Percentiles rank a stretch among this genome's conserved stretches.
Evolutionary conservation across 1,139 yeast species (phyloP).

Genomic region (Zygosaccharomyces sapae): DNA sequence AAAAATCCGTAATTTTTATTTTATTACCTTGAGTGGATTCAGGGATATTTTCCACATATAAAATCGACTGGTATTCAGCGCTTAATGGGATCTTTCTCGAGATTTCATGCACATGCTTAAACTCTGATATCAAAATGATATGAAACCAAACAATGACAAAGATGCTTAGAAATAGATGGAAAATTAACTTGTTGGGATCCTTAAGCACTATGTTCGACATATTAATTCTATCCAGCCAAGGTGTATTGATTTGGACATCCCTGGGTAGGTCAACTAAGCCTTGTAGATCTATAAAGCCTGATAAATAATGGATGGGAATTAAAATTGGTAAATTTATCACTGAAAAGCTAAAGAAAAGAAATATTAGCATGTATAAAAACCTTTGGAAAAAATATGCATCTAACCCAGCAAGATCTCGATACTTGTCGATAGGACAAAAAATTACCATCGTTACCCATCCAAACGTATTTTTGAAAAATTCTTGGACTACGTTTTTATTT

Average conservation of each 20-base stretch:
- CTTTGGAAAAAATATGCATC: constrained; percentile 64
- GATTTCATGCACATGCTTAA: constrained; percentile 39
- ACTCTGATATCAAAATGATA: constrained; percentile 47
- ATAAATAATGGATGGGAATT: constrained; percentile 50
- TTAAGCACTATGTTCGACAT: constrained; percentile 55
- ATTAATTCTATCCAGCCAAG: constrained; percentile 53
- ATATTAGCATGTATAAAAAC: constrained; percentile 46
- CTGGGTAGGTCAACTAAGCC: constrained; percentile 21
- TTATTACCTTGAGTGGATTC: constrained; percentile 35
- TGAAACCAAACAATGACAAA: constrained; percentile 53
- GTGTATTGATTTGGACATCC: constrained; percentile 32
- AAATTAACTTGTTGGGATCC: constrained; percentile 45
- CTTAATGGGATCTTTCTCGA: constrained; percentile 36
- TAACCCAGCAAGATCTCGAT: constrained; percentile 46
- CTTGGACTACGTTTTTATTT: neutral
- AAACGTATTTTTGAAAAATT: constrained; percentile 6
- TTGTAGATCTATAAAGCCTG: constrained; percentile 38
- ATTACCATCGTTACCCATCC: constrained; percentile 15
- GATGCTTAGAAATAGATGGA: constrained; percentile 53
- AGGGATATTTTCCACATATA: constrained; percentile 52
- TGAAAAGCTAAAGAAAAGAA: constrained; percentile 50
- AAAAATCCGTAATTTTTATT: constrained; percentile 34
- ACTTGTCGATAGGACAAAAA: constrained; percentile 40
- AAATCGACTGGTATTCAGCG: constrained; percentile 37
- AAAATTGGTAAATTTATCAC: constrained; percentile 50